Percentiles rank a stretch among this genome's conserved stretches.
Conservation (phyloP, 352 stramenopile genomes). For the Phytophthora podocarpi region DNA sequence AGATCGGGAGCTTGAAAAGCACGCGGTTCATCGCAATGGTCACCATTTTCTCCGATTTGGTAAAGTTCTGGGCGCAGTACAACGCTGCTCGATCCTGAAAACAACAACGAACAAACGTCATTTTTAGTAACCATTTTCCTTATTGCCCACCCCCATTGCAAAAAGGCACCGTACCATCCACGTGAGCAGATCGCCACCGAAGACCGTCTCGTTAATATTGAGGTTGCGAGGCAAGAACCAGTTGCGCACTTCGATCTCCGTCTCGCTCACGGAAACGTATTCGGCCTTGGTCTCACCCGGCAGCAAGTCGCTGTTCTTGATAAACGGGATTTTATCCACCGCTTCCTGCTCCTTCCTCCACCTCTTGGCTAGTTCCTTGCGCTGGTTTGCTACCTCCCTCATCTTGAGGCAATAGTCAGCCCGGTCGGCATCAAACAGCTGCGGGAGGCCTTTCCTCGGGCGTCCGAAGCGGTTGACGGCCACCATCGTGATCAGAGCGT, state of each 20-base stretch:
- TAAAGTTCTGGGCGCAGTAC: slow-evolving; percentile 75
- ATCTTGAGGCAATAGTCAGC: slow-evolving; percentile 49
- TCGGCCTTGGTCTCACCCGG: slow-evolving; percentile 41
- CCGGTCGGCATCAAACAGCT: slow-evolving; percentile 47
- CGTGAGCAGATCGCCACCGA: slow-evolving; percentile 63
- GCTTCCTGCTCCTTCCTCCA: slow-evolving; percentile 53
- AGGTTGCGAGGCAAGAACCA: slow-evolving; percentile 74
- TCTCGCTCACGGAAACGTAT: slow-evolving; percentile 58
- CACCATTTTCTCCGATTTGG: slow-evolving; percentile 77
- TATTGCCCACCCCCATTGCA: background rate
- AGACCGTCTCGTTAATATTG: slow-evolving; percentile 76
- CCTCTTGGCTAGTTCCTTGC: slow-evolving; percentile 41
- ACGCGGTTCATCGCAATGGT: slow-evolving; percentile 81
- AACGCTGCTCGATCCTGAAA: slow-evolving; percentile 61
- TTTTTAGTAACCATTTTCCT: background rate
- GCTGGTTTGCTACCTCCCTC: slow-evolving; percentile 43
- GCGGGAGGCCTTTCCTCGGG: slow-evolving; percentile 43
- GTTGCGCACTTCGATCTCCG: slow-evolving; percentile 71
- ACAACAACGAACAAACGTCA: slow-evolving; percentile 1
- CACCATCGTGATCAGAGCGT: slow-evolving; percentile 68
- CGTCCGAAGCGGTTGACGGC: slow-evolving; percentile 58
- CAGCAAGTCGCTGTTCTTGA: slow-evolving; percentile 38
- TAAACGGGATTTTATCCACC: slow-evolving; percentile 48
- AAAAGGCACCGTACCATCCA: slow-evolving; percentile 54
- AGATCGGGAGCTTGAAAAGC: slow-evolving; percentile 74